phyloP scores from a whole-genome alignment of 2,329 filamentous ascomycete genomes.

The Microascus cirrosus region DNA sequence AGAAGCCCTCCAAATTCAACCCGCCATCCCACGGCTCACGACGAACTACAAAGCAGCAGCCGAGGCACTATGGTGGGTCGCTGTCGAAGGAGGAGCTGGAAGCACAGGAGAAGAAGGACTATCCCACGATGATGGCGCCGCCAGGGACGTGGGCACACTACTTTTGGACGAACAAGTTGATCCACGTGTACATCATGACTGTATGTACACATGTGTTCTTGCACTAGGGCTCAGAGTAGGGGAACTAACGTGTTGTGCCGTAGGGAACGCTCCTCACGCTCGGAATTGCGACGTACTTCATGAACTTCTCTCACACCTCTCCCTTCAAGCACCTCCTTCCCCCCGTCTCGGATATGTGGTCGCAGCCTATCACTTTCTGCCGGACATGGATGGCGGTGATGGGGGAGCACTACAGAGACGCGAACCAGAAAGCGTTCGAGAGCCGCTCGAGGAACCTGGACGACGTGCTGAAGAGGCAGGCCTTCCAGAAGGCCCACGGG shows the following conservation, averaged over 20 bases:
- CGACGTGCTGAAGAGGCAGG: conserved; percentile 76
- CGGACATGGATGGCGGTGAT: conserved; percentile 60
- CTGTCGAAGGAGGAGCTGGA: conserved; percentile 54
- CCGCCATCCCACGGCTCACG: conserved; percentile 80
- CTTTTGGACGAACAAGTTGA: conserved; percentile 65
- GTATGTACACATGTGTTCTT: conserved; percentile 32
- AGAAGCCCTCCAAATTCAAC: conserved; percentile 80
- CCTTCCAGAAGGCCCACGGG: conserved; percentile 80
- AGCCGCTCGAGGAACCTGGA: conserved; percentile 64
- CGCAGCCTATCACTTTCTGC: conserved; percentile 58
- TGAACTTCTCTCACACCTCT: conserved; percentile 70
- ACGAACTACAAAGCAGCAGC: conserved; percentile 41
- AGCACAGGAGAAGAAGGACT: conserved; percentile 58
- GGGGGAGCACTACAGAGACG: conserved; percentile 63
- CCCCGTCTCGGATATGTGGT: conserved; percentile 53
- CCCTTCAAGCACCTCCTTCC: conserved; percentile 74
- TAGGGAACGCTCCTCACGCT: conserved; percentile 58
- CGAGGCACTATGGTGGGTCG: conserved; percentile 64
- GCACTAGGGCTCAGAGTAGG: no score
- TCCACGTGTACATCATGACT: conserved; percentile 78
- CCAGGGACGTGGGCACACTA: conserved; percentile 72
- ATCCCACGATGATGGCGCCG: conserved; percentile 83
- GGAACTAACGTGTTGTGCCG: background rate
- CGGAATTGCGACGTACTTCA: conserved; percentile 60
- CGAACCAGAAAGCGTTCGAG: conserved; percentile 56